These are phyloP conservation scores for Scheffersomyces titani DNA, from an alignment of 1,139 yeast species.

Conservation along the genomic window DNA sequence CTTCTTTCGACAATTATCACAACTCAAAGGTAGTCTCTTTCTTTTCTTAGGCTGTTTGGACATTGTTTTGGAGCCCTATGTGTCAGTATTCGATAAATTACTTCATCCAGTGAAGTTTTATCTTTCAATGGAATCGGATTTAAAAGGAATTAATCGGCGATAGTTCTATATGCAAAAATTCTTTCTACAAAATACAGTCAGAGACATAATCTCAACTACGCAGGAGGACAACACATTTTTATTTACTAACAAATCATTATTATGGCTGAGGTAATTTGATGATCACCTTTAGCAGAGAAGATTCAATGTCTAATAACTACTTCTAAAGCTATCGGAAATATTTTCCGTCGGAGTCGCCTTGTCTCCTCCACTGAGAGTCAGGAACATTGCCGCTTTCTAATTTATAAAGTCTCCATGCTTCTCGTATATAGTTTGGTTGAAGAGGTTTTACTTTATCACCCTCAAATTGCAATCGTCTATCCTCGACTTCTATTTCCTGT, in stretches of 20 bases:
- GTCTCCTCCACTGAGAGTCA: constrained; percentile 65
- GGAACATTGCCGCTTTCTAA: constrained; percentile 68
- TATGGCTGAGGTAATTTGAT: not conserved
- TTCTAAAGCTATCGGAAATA: constrained; percentile 50
- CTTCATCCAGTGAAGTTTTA: not conserved
- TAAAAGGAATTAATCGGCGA: not conserved
- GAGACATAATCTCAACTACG: no score
- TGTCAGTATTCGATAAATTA: not conserved
- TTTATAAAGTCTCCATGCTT: constrained; percentile 81
- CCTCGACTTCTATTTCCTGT: constrained; percentile 31
- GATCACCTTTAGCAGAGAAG: not conserved
- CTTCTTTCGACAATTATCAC: constrained; percentile 18
- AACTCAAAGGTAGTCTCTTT: constrained; percentile 23
- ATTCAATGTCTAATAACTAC: not conserved
- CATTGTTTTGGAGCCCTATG: constrained; percentile 1
- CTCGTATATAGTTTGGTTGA: constrained; percentile 81
- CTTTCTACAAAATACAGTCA: no score
- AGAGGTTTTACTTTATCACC: constrained; percentile 61
- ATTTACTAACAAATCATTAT: not conserved
- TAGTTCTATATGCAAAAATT: not conserved
- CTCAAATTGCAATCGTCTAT: constrained; percentile 28
- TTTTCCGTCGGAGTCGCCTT: constrained; percentile 72
- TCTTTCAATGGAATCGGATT: not conserved
- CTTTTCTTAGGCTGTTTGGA: constrained; percentile 11
- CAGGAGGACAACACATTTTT: not conserved